phyloP scores from a whole-genome alignment of 1,284 basidiomycete genomes.

The Pholiota adiposa region DNA sequence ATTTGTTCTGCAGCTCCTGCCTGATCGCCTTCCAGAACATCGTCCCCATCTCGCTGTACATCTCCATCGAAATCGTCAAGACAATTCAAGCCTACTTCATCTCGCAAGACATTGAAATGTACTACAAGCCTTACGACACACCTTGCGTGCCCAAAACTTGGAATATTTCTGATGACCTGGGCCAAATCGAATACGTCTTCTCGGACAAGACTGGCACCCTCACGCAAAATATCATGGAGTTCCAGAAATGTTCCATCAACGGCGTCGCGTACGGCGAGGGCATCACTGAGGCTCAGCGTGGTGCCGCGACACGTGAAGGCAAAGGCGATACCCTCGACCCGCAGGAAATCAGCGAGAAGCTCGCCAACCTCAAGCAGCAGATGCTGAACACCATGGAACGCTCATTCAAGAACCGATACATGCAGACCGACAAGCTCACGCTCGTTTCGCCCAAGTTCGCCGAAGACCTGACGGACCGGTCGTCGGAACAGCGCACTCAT shows the following conservation, averaged over 20 bases:
- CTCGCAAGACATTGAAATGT: conserved; percentile 97
- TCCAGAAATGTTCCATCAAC: conserved; percentile 92
- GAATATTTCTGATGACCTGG: conserved; percentile 98
- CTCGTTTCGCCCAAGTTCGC: conserved; percentile 88
- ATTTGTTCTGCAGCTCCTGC: conserved; percentile 58
- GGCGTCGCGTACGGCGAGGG: conserved; percentile 92
- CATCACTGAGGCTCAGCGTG: conserved; percentile 93
- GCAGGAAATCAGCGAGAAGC: conserved; percentile 69
- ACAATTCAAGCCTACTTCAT: conserved; percentile 98
- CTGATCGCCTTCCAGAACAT: conserved; percentile 98
- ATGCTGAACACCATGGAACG: conserved; percentile 82
- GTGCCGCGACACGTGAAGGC: conserved; percentile 86
- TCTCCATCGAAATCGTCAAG: conserved; percentile 98
- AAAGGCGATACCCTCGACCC: conserved; percentile 66
- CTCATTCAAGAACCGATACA: conserved; percentile 89
- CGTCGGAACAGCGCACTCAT: conserved; percentile 65
- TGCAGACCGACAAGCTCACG: conserved; percentile 83
- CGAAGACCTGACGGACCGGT: conserved; percentile 69
- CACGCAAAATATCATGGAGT: conserved; percentile 98
- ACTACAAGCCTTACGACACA: conserved; percentile 87
- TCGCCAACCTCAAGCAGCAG: conserved; percentile 69
- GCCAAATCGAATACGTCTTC: conserved; percentile 98
- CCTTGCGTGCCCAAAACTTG: conserved; percentile 95
- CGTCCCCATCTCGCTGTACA: conserved; percentile 96
- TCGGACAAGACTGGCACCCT: conserved; percentile 98